Evolutionary conservation across 495 filamentous ascomycete species (phyloP), one percentile per base, ranked within the genome.

Genomic region (Tuber calosporum): DNA sequence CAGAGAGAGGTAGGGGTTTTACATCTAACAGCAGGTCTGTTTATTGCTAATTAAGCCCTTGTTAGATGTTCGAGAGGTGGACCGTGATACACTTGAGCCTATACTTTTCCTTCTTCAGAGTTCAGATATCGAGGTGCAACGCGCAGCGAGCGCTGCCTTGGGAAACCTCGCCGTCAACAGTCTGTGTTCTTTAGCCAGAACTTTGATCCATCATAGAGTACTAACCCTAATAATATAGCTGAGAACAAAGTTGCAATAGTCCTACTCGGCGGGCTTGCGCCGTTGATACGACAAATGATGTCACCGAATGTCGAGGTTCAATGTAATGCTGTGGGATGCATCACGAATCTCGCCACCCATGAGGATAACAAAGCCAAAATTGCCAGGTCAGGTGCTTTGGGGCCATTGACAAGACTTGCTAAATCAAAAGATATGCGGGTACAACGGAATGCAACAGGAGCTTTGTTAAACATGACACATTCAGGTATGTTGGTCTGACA

Each of bases 311-410:
- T 99, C 75, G 95, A 99, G 83, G 95, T 99, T 42, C 95, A 98
- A 83, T 99, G 95, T 87, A 99, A 99, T 82, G 95, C 95, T 43
- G 95, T 99, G 69, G 95, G 95, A 62, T 99, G 95, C 84, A 98
- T 99, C 79, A 99, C 95, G 6, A 99, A 99, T 81, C 83, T 99
- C 40, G 95, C 95, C 73, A 99, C 95, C 1, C 95, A 99, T 80
- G 95, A 99, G 84, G 95, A 98, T 71, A 99, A 99, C 84, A 99
- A 99, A 85, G 93, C 96, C 62, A 97, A 96, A 84, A 99, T 99
- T 80, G 96, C 95, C 76, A 89, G 92, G 67, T 98, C 96, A 17
- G 95, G 96, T 38, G 96, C 95, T 48, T 85, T 99, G 75, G 91
- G 89, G 22, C 96, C 95, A 9, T 84, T 99, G 71, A 99, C 96